Evolutionary conservation across 306 rosid genomes (phyloP), one percentile per base, ranked within the genome.

Genomic region (Pterocarpus macrocarpus): DNA sequence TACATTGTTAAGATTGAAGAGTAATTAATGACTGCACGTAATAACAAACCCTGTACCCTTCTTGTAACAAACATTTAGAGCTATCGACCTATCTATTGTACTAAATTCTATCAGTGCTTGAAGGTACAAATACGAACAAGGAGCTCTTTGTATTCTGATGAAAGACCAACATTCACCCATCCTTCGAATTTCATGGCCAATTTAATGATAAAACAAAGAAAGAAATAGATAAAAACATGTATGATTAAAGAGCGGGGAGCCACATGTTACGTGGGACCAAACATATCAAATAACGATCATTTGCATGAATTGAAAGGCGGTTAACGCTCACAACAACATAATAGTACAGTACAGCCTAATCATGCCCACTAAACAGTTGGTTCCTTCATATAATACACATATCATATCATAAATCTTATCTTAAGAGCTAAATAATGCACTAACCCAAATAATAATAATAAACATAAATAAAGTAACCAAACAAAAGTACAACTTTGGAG

Each of bases 181-280:
- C 2, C 2, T 77, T 5, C 81, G 30, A 16, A 52, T n/a, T 15
- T 30, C 45, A 38, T 36, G 73, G 41, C 17, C 16, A 47, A 52
- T 52, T 65, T 44, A 13, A 7, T 17, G n/a, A 64, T 12, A 64
- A 49, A 61, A 63, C 49, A 52, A 13, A 50, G 16, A 17, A 47
- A 16, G 16, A 35, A 33, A 64, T 12, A 39, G 32, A 15, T 53
- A 64, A 33, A 83, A 67, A 47, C 71, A 12, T 58, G 30, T 84
- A 38, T 67, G 84, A 68, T 79, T 73, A 74, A 68, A 79, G 69
- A 34, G 39, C 73, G 64, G 8, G 76, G 62, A 79, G 65, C 84
- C 81, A 74, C 87, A 79, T 79, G 84, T 59, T 79, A 34, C 13
- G 87, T 84, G 87, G 87, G 87, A 43, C 83, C 80, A 73, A 73